Evolutionary conservation across 75 land plant species (phyloP).

Genomic region (Cryptomeria japonica): DNA sequence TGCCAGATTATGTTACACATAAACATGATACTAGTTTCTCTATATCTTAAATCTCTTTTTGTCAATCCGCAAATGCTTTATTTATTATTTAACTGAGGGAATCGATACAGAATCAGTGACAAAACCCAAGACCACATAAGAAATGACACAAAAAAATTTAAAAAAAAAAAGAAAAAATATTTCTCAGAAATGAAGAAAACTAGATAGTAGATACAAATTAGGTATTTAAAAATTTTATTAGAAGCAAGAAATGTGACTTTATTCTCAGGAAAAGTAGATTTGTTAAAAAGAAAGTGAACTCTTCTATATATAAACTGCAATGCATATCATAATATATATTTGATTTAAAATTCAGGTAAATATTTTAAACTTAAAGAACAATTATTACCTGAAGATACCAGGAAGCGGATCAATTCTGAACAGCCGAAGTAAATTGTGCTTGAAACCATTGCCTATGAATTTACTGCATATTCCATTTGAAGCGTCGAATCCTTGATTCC

Average conservation of each 20-base stretch:
- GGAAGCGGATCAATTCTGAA: background rate
- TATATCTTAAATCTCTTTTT: background rate
- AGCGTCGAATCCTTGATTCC: constrained; percentile 82
- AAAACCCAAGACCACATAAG: background rate
- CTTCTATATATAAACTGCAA: background rate
- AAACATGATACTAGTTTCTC: background rate
- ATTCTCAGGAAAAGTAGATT: background rate
- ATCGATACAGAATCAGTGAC: background rate
- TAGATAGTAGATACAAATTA: background rate
- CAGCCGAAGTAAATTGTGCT: background rate
- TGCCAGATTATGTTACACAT: background rate
- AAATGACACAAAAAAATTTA: too few species aligned
- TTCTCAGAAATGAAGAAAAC: background rate
- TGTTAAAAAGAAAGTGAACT: background rate
- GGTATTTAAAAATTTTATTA: background rate
- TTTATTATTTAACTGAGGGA: background rate
- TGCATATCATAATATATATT: too few species aligned
- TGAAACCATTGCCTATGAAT: background rate
- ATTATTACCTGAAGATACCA: background rate
- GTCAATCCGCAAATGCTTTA: background rate
- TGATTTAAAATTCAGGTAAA: background rate
- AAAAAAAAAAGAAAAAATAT: background rate
- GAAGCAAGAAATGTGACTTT: background rate
- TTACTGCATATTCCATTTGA: constrained; percentile 64
- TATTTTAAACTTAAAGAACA: background rate